Base-by-base conservation (phyloP, 2,329 filamentous ascomycete species). In the Epichloe sylvatica region DNA sequence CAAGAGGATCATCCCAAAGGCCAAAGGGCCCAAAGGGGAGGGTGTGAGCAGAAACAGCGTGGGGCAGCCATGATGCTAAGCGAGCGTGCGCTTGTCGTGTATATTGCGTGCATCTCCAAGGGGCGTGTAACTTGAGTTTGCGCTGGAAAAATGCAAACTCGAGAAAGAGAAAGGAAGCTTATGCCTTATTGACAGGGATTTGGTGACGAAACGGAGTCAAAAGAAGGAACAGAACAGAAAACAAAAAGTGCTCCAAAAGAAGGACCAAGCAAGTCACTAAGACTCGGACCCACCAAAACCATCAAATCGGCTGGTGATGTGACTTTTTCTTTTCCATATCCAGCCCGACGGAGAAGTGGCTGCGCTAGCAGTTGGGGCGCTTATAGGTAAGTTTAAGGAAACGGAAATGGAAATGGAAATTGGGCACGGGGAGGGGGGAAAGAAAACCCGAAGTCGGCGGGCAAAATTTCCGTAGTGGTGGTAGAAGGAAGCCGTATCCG, bases 91-190 rank as follows among this genome's bases (percentile, higher is more conserved):
- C 35, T 39, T 36, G 30, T 41, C 41, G 36, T 49, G 42, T 42
- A 42, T 25, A 34, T 33, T 35, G 12, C 37, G 13, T 34, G 23
- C 33, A 42, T 23, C 35, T 15, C 17, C 8, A 47, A 40, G 49
- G 49, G 49, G 35, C 39, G 49, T 51, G 44, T 21, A 37, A 38
- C 33, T 17, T 50, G 8, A 17, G 11, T 15, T 40, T 25, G 46
- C 36, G 39, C 49, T 42, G 51, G 49, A 47, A 50, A 30, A 53
- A 45, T 3, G 41, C 38, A 42, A 21, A 23, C 36, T 39, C 11
- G 4, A 44, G 21, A 21, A 49, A 52, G 38, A 49, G 60, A 60
- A 55, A 49, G 52, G 56, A 54, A 67, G 66, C 66, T 68, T 65
- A 64, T 69, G 67, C 67, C 6, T 25, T 19, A 30, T 19, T 46